Conservation (phyloP, 2,329 filamentous ascomycete species). For the Aspergillus nomiae region DNA sequence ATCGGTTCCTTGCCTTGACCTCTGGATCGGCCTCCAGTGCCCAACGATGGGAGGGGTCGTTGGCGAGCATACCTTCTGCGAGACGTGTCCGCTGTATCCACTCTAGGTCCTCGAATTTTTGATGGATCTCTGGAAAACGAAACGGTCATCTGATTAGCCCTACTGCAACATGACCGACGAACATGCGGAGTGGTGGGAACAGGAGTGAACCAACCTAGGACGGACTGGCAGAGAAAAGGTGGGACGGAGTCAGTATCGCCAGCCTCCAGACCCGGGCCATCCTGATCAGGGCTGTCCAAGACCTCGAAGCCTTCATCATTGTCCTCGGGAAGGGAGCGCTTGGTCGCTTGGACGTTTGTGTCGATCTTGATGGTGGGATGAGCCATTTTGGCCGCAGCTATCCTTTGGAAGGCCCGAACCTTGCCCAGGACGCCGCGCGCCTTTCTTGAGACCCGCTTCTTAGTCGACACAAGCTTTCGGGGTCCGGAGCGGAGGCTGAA, state of each 20-base stretch:
- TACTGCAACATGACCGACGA: background rate
- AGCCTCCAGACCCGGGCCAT: conserved; percentile 29
- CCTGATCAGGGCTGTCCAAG: conserved; percentile 27
- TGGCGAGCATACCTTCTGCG: conserved; percentile 45
- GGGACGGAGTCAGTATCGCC: conserved; percentile 37
- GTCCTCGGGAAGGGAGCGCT: conserved; percentile 41
- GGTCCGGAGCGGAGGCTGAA: conserved; percentile 31
- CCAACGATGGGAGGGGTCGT: conserved; percentile 56
- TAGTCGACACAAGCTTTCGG: conserved; percentile 32
- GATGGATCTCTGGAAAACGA: conserved; percentile 53
- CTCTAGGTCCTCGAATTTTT: conserved; percentile 64
- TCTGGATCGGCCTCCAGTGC: conserved; percentile 60
- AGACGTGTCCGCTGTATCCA: conserved; percentile 61
- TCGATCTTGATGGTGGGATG: conserved; percentile 44
- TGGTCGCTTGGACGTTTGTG: conserved; percentile 40
- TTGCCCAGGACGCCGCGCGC: conserved; percentile 45
- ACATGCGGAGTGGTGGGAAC: conserved; percentile 14
- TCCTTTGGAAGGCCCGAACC: conserved; percentile 43
- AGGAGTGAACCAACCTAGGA: conserved; percentile 35
- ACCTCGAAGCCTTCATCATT: conserved; percentile 34
- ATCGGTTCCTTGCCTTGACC: conserved; percentile 72
- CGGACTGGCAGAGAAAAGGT: conserved; percentile 41
- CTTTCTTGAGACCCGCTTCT: conserved; percentile 40
- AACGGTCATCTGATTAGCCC: conserved; percentile 14
- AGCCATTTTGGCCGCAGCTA: conserved; percentile 45